Evolutionary conservation across 1,284 basidiomycete genomes (phyloP).

Genomic region (Trichosporon asahii): DNA sequence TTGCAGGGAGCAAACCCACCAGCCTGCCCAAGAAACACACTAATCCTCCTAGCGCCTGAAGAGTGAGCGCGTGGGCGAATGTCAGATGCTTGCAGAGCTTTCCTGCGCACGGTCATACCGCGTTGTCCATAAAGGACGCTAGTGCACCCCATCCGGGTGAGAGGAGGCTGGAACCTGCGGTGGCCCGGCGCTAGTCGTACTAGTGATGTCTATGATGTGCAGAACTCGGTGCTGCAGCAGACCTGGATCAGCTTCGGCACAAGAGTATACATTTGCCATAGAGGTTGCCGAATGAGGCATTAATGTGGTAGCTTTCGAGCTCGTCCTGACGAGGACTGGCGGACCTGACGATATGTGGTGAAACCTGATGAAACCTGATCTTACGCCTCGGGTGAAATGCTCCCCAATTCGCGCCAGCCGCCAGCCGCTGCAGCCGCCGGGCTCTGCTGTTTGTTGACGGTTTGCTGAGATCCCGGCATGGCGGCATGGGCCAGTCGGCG

Average conservation of each 20-base stretch:
- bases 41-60: neutral
- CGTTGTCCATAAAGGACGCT: neutral
- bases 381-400: neutral
- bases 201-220: neutral
- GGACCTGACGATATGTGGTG: neutral
- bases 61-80: neutral
- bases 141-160: neutral
- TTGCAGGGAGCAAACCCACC: neutral
- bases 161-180: neutral
- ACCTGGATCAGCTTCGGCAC: neutral
- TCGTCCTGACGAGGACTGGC: neutral
- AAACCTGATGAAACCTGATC: constrained; percentile 3
- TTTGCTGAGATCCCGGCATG: neutral
- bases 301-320: neutral
- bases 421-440: too few species aligned
- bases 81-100: neutral
- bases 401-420: neutral
- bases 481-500: too few species aligned
- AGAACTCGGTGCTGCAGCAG: neutral
- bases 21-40: constrained; percentile 3
- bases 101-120: neutral
- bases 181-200: neutral
- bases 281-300: neutral
- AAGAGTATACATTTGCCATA: neutral
- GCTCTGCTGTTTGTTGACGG: neutral